Percentiles rank a stretch among this genome's conserved stretches.
phyloP scores from a whole-genome alignment of 2,329 filamentous ascomycete species.

The Stagonosporopsis rhizophila region DNA sequence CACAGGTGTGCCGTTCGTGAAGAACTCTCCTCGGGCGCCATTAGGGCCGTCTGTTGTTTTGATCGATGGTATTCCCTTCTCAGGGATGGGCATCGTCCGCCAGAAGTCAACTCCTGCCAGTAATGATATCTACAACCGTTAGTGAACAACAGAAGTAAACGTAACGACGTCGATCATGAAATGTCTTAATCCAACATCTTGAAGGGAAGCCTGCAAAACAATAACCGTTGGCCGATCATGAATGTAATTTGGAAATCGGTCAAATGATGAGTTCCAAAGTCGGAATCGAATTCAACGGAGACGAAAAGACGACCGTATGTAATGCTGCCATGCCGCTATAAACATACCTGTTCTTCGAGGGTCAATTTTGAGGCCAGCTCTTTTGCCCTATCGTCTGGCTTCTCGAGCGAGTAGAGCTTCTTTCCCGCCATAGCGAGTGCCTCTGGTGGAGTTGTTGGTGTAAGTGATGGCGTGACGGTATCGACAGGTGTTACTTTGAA shows the following conservation, averaged over 20 bases:
- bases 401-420: constrained; percentile 42
- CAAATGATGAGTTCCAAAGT: neutral
- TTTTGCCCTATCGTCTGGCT: constrained; percentile 44
- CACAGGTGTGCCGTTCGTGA: constrained; percentile 59
- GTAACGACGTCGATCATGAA: neutral
- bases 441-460: constrained; percentile 36
- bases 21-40: constrained; percentile 72
- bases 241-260: neutral
- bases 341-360: constrained; percentile 50
- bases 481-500: constrained; percentile 40
- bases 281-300: too few relatives aligned
- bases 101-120: constrained; percentile 69
- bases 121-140: constrained; percentile 45
- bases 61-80: constrained; percentile 68
- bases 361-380: constrained; percentile 47
- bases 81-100: constrained; percentile 68
- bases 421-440: constrained; percentile 42
- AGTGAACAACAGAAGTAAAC: constrained; percentile 19
- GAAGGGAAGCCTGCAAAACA: neutral
- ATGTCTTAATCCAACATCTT: neutral
- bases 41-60: constrained; percentile 74
- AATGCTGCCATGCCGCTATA: neutral
- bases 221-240: neutral
- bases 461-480: constrained; percentile 37
- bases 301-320: neutral